Conservation (phyloP, 75 land plant species). For the Pinus taeda region DNA sequence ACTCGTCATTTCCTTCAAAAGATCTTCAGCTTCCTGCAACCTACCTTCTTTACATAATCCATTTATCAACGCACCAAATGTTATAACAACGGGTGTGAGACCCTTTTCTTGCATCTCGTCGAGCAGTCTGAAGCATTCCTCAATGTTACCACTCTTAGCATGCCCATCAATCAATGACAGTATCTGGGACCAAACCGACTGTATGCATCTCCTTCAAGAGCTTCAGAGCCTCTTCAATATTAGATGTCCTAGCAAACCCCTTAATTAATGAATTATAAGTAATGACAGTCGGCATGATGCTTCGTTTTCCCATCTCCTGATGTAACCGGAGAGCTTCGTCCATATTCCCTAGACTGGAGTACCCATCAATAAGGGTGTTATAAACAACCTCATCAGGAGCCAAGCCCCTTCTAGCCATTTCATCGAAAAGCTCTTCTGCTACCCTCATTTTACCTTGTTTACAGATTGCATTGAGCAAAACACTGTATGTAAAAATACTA, state of each 20-base stretch:
- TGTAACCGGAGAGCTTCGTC: conserved; percentile 24
- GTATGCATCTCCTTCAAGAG: conserved; percentile 47
- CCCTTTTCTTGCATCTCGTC: conserved; percentile 40
- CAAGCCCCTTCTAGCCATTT: conserved; percentile 34
- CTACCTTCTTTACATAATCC: conserved; percentile 51
- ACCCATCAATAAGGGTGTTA: conserved; percentile 42
- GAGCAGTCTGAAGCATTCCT: conserved; percentile 44
- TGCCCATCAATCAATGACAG: conserved; percentile 51
- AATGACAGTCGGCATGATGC: conserved; percentile 26
- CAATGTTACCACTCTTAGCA: conserved; percentile 28
- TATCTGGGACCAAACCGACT: conserved; percentile 43
- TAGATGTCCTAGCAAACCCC: conserved; percentile 42
- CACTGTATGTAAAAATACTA: conserved; percentile 28
- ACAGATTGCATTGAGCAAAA: conserved; percentile 56
- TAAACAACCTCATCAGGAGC: conserved; percentile 30
- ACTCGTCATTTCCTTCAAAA: conserved; percentile 35
- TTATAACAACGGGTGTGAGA: conserved; percentile 36
- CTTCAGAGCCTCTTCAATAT: conserved; percentile 40
- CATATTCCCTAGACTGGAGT: conserved; percentile 23
- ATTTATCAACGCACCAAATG: conserved; percentile 52
- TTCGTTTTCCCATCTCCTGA: conserved; percentile 30
- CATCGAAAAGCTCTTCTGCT: conserved; percentile 45
- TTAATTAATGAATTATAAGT: conserved; percentile 60
- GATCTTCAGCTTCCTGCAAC: conserved; percentile 44
- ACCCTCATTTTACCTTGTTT: conserved; percentile 51